Conservation (phyloP, 768 basidiomycete species). For the Sporobolomyces roseus region DNA sequence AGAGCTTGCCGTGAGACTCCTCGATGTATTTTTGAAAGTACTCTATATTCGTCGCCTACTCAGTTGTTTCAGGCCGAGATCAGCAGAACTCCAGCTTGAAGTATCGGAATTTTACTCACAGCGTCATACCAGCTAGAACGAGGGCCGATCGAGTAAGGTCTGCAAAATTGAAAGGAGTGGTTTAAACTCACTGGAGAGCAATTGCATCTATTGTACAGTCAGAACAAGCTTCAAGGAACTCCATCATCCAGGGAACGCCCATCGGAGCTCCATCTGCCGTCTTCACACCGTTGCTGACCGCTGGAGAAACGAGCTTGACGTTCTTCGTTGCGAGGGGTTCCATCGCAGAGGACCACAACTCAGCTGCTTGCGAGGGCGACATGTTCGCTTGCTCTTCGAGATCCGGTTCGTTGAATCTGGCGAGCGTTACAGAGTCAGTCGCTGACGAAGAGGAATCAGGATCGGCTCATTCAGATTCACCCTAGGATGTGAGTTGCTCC, state of each 20-base stretch:
- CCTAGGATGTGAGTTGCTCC: conserved; percentile 28
- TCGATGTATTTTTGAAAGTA: conserved; percentile 27
- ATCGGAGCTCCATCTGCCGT: conserved; percentile 11
- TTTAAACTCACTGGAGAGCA: conserved; percentile 11
- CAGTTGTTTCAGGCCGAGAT: background rate
- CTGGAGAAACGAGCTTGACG: conserved; percentile 23
- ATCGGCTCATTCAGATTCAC: too few species aligned
- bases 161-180: background rate
- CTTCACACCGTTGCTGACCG: conserved; percentile 16
- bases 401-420: conserved; percentile 31
- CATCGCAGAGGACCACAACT: conserved; percentile 3
- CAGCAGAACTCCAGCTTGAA: background rate
- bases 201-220: conserved; percentile 15
- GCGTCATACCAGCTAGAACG: conserved; percentile 24
- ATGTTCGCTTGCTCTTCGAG: conserved; percentile 19
- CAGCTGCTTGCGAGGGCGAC: conserved; percentile 1
- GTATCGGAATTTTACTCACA: background rate
- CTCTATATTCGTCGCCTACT: conserved; percentile 8
- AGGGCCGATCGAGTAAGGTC: background rate
- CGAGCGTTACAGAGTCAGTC: too few species aligned
- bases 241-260: conserved; percentile 25
- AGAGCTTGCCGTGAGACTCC: background rate
- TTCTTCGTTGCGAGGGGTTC: conserved; percentile 12
- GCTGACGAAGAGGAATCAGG: too few species aligned
- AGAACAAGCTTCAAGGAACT: conserved; percentile 6